phyloP scores from a whole-genome alignment of 805 yeast species.

The Candida silvicultrix region DNA sequence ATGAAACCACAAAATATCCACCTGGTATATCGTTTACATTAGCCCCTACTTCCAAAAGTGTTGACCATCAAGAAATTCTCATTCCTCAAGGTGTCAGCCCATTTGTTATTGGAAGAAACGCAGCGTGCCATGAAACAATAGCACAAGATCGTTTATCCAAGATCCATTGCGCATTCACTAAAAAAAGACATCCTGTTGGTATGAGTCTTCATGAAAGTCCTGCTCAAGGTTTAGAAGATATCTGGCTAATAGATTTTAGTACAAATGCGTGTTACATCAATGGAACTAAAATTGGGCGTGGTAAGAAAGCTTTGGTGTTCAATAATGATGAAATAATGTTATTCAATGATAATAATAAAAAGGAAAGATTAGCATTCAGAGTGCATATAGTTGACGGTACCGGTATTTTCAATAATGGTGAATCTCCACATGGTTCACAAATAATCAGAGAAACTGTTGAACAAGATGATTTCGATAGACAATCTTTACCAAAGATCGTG shows the following conservation, averaged over 20 bases:
- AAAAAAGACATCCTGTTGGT: slow-evolving; percentile 56
- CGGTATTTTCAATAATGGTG: slow-evolving; percentile 54
- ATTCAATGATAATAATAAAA: slow-evolving; percentile 51
- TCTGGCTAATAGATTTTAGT: slow-evolving; percentile 77
- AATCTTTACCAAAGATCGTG: slow-evolving; percentile 5
- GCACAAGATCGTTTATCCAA: slow-evolving; percentile 78
- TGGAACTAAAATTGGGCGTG: slow-evolving; percentile 49
- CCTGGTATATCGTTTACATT: slow-evolving; percentile 60
- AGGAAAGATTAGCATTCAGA: slow-evolving; percentile 46
- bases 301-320: slow-evolving; percentile 52
- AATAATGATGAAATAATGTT: slow-evolving; percentile 63
- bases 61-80: slow-evolving; percentile 39
- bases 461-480: slow-evolving; percentile 14
- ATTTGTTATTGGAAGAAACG: slow-evolving; percentile 69
- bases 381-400: slow-evolving; percentile 53
- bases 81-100: slow-evolving; percentile 65
- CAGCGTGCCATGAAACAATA: slow-evolving; percentile 52
- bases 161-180: slow-evolving; percentile 66
- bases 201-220: slow-evolving; percentile 59
- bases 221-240: slow-evolving; percentile 64
- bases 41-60: slow-evolving; percentile 42
- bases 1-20: slow-evolving; percentile 27
- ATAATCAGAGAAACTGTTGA: not conserved
- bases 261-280: slow-evolving; percentile 78
- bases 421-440: slow-evolving; percentile 1